Evolutionary conservation across 495 filamentous ascomycete genomes (phyloP).

Genomic region (Penicillium canescens): DNA sequence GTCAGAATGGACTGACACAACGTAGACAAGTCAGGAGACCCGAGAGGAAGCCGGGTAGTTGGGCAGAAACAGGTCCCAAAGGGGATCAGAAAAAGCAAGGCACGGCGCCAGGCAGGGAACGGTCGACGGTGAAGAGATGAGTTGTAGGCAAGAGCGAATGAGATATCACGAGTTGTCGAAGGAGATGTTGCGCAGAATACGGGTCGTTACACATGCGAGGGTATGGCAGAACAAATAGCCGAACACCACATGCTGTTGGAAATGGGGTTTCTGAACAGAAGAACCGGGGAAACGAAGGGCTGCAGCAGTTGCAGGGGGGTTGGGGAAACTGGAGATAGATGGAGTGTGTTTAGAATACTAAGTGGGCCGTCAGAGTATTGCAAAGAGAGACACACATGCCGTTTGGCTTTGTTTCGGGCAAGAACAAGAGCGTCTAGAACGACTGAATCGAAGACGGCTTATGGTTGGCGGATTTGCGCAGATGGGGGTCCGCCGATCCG

Average conservation of each 20-base stretch:
- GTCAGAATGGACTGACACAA: slow-evolving; percentile 35
- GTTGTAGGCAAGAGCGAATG: slow-evolving; percentile 19
- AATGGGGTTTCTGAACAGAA: slow-evolving; percentile 8
- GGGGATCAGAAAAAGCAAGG: slow-evolving; percentile 27
- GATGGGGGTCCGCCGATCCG: slow-evolving; percentile 30
- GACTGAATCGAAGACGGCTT: slow-evolving; percentile 12
- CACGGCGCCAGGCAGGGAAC: slow-evolving; percentile 20
- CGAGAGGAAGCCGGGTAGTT: slow-evolving; percentile 38
- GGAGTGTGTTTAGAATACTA: slow-evolving; percentile 14
- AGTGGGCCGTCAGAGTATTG: slow-evolving; percentile 18
- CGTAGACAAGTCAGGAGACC: slow-evolving; percentile 43
- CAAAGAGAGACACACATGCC: slow-evolving; percentile 20
- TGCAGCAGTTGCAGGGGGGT: slow-evolving; percentile 19
- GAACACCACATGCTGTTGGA: slow-evolving; percentile 44
- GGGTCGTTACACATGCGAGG: slow-evolving; percentile 37
- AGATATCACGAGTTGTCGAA: slow-evolving; percentile 13
- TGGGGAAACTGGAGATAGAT: slow-evolving; percentile 12
- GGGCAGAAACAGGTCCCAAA: slow-evolving; percentile 27
- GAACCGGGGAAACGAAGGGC: slow-evolving; percentile 12
- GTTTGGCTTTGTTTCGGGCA: slow-evolving; percentile 22
- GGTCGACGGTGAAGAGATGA: slow-evolving; percentile 23
- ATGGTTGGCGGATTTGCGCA: slow-evolving; percentile 27
- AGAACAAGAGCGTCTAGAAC: slow-evolving; percentile 42
- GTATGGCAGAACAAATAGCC: slow-evolving; percentile 38
- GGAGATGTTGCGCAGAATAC: slow-evolving; percentile 34